Evolutionary conservation across 139 green algal genomes (phyloP), one percentile per base, ranked within the genome.

Genomic region (Tetraselmis striata): DNA sequence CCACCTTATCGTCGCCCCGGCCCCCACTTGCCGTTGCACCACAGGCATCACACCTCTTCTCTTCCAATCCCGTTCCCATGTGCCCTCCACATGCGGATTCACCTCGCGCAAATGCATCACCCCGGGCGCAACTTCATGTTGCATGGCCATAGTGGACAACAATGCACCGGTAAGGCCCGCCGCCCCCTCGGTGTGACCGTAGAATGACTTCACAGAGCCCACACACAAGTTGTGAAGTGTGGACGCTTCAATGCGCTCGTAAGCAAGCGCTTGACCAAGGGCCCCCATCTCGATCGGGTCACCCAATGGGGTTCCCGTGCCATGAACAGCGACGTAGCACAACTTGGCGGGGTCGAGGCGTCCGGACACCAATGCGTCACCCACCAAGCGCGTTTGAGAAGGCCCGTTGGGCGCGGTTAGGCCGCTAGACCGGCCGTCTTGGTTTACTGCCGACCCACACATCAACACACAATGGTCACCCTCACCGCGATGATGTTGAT

Each of bases 121-220:
- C 0, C 5, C 84, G 18, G 85, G 27, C 1, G 76, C 59, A 0
- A 29, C n/a, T 25, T 67, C 11, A 18, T 67, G 18, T 18, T 67
- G 5, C 5, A 67, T 5, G 11, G 45, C 45, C 45, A 67, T 67
- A 24, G 87, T 32, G 1, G 84, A 87, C 28, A 95, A 85, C 67
- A 95, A 84, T 76, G 96, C 81, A 0, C 94, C 94, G 29, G 93
- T 88, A 29, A 97, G 80, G 31, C 94, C 94, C 29, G 94, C 94
- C 11, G 85, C 91, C 58, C 94, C 93, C 85, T 97, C 93, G 28
- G 90, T 80, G 77, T 97, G 94, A 0, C 92, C 92, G 2, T 87
- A 90, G 45, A 93, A 59, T 0, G 88, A 82, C 87, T 97, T 96
- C 75, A 93, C 84, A 2, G 89, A 92, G 2, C 87, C 89, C 11